These are phyloP conservation scores for Talaromyces trachyspermus DNA, from an alignment of 495 filamentous ascomycete genomes.

Conservation along the genomic window DNA sequence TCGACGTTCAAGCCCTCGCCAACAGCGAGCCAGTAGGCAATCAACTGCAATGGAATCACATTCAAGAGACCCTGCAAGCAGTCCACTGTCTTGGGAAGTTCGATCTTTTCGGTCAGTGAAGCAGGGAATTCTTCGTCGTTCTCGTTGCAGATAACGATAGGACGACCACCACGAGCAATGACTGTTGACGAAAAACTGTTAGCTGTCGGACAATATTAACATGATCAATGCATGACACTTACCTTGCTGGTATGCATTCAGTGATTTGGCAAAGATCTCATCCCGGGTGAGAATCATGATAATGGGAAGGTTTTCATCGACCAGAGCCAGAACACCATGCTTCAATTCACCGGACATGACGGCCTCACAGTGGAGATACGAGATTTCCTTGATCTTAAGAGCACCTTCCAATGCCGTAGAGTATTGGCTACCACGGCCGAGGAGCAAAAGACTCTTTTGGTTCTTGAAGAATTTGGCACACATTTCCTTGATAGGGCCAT, in stretches of 20 bases:
- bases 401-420: slow-evolving; percentile 95
- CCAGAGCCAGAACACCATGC: slow-evolving; percentile 93
- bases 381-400: slow-evolving; percentile 99
- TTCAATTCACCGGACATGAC: slow-evolving; percentile 99
- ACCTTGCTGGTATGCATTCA: slow-evolving; percentile 99
- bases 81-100: slow-evolving; percentile 93
- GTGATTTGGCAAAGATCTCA: slow-evolving; percentile 88
- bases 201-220: not conserved
- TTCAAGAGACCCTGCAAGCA: slow-evolving; percentile 93
- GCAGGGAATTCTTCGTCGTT: slow-evolving; percentile 81
- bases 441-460: slow-evolving; percentile 89
- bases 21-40: slow-evolving; percentile 97
- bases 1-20: slow-evolving; percentile 93
- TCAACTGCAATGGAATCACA: slow-evolving; percentile 94
- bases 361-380: slow-evolving; percentile 97
- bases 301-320: slow-evolving; percentile 96
- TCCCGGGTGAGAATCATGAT: slow-evolving; percentile 99
- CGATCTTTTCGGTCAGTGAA: slow-evolving; percentile 89
- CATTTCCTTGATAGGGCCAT: slow-evolving; percentile 87
- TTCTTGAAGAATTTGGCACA: slow-evolving; percentile 87
- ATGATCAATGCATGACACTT: slow-evolving; percentile 20
- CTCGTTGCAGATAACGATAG: slow-evolving; percentile 96
- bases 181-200: slow-evolving; percentile 47
- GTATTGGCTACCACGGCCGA: slow-evolving; percentile 92
- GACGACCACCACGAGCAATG: slow-evolving; percentile 85